Evolutionary conservation across 2,329 filamentous ascomycete species (phyloP).

Genomic region (Dryadomyces quercivorus): DNA sequence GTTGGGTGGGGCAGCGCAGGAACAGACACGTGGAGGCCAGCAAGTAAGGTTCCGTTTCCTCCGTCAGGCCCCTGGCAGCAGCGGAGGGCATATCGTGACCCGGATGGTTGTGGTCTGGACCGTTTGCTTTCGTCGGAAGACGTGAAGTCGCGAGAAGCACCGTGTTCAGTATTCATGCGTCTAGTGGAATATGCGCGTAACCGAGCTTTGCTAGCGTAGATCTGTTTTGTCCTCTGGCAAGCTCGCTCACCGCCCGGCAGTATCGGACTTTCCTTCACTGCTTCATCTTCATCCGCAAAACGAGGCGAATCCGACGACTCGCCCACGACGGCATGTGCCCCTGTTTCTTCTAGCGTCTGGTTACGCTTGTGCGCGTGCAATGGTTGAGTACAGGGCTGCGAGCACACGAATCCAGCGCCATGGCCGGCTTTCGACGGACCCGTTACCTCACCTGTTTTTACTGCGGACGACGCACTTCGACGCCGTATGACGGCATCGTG

Average conservation of each 20-base stretch:
- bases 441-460: conserved; percentile 64
- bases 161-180: neutral
- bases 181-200: too few species aligned
- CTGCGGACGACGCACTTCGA: conserved; percentile 57
- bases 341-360: too few species aligned
- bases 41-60: too few species aligned
- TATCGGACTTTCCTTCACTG: neutral
- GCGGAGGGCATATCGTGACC: too few species aligned
- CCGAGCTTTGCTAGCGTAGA: too few species aligned
- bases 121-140: neutral
- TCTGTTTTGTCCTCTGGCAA: neutral
- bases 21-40: too few species aligned
- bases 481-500: conserved; percentile 43
- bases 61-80: too few species aligned
- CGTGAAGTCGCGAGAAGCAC: neutral
- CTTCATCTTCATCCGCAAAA: neutral
- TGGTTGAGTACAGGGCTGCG: neutral
- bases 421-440: conserved; percentile 29
- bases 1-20: too few species aligned
- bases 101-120: neutral
- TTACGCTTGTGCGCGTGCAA: too few species aligned
- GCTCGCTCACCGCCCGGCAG: conserved; percentile 13
- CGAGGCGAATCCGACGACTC: neutral
- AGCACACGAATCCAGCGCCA: conserved; percentile 12
- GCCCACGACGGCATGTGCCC: too few species aligned